These are phyloP conservation scores for Moesziomyces antarcticus DNA, from an alignment of 1,284 basidiomycete species.

Conservation along the genomic window DNA sequence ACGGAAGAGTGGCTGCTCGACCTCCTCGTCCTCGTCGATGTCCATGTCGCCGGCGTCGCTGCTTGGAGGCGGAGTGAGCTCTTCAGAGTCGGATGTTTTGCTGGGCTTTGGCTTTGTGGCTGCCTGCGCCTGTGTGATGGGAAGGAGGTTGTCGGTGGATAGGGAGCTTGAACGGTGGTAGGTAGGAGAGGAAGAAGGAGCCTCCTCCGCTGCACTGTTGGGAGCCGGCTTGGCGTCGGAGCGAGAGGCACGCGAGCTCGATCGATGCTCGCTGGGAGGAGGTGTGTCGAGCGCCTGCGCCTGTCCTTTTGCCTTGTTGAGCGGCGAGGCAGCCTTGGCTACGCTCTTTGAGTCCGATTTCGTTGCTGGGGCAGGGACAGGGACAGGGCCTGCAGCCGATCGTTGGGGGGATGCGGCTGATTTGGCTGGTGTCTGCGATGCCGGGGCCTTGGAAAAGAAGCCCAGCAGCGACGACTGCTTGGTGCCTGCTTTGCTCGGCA, in stretches of 20 bases:
- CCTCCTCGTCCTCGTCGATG: constrained; percentile 40
- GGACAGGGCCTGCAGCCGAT: constrained; percentile 1
- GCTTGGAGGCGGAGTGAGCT: constrained; percentile 46
- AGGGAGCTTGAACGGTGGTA: constrained; percentile 41
- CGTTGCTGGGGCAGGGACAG: constrained; percentile 1
- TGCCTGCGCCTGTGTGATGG: constrained; percentile 12
- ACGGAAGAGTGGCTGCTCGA: constrained; percentile 42
- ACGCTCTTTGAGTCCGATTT: constrained; percentile 7
- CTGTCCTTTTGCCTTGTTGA: constrained; percentile 6
- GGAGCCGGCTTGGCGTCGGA: background rate
- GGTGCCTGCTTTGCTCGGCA: constrained; percentile 24
- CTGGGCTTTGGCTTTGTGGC: constrained; percentile 2
- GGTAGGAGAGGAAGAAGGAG: constrained; percentile 32
- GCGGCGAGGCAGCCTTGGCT: constrained; percentile 10
- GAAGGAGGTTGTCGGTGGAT: constrained; percentile 23
- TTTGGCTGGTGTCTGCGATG: constrained; percentile 19
- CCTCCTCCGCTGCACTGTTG: constrained; percentile 5
- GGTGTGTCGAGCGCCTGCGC: constrained; percentile 35
- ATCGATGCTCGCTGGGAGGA: constrained; percentile 37
- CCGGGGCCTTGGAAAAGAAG: constrained; percentile 50
- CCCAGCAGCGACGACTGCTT: constrained; percentile 56
- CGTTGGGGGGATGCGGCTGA: constrained; percentile 7
- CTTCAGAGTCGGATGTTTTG: constrained; percentile 20
- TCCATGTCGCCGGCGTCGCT: constrained; percentile 38
- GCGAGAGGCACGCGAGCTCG: constrained; percentile 20